phyloP scores from a whole-genome alignment of 208 protist species.

The Leishmania turanica region DNA sequence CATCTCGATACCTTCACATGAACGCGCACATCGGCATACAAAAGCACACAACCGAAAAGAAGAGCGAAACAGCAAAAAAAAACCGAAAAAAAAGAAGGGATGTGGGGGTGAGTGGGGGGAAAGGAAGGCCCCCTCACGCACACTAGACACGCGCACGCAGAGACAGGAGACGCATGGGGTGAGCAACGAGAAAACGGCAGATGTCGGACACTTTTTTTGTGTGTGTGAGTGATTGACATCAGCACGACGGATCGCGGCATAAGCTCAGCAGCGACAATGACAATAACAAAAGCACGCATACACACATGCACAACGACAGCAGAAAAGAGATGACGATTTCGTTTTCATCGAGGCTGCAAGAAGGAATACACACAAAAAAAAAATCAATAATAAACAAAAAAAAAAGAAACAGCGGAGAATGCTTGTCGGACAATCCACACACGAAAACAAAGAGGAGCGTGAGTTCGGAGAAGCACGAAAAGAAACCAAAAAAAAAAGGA shows the following conservation, averaged over 20 bases:
- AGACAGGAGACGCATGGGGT: too few species aligned
- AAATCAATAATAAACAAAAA: background rate
- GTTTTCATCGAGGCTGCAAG: background rate
- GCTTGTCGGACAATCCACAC: background rate
- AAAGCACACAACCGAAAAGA: background rate
- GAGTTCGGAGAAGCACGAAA: background rate
- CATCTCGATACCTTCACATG: background rate
- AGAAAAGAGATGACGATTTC: conserved; percentile 10
- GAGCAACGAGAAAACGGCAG: background rate
- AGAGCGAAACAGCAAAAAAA: background rate
- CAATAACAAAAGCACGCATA: background rate
- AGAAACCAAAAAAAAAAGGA: background rate
- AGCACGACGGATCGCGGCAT: too few species aligned
- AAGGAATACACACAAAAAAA: too few species aligned
- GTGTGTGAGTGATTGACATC: background rate
- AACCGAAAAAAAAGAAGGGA: background rate
- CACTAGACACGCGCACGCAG: too few species aligned
- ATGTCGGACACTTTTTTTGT: background rate
- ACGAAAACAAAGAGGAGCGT: background rate
- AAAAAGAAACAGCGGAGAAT: too few species aligned
- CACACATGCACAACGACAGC: background rate
- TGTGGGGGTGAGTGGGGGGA: too few species aligned
- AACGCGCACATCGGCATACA: background rate
- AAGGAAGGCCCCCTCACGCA: too few species aligned
- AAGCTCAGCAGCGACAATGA: too few species aligned